Base-by-base conservation (phyloP, 176 grass and related monocot genomes). In the Neostapfia colusana region DNA sequence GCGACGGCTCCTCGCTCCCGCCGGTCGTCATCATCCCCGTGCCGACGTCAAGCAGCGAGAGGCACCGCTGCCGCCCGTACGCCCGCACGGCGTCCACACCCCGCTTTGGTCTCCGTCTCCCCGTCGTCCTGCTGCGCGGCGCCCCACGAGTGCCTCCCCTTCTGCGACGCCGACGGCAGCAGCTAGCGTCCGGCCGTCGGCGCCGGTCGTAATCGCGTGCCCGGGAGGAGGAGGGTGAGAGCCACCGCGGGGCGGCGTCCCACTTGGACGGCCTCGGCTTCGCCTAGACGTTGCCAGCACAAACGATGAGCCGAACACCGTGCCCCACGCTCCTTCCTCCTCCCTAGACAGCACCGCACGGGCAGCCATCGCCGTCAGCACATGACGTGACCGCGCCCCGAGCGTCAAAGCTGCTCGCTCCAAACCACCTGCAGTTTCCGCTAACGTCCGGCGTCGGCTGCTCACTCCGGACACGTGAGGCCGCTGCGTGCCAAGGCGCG, bases 171-270 rank as follows among this genome's bases (percentile, higher is more conserved):
- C 5, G 81, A 83, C 5, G 63, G 45, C 10, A 89, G 86, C 34
- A n/a, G n/a, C n/a, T n/a, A 97, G 77, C n/a, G 68, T 50, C 10
- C 86, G 38, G 75, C 89, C 81, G 53, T 97, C 86, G 9, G 90
- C 85, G 69, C 74, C 48, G 79, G 38, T 58, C 41, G 46, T 73
- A 59, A 36, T 51, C 54, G 10, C 78, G 75, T 8, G 89, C 41
- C 3, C 85, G 83, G 0, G 74, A 82, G 5, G 73, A 62, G 39
- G 74, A 82, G 7, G n/a, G n/a, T n/a, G n/a, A n/a, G n/a, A 93
- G 88, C 93, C 90, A 93, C 65, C 93, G 88, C 83, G 91, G 93
- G 2, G 90, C 93, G 54, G 91, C 90, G 65, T 97, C 93, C 93
- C 90, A 97, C 81, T 97, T 97, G 42, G 93, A 93, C 45, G 93